Percentiles rank a stretch among this genome's conserved stretches.
These are phyloP conservation scores for Gautieria morchelliformis DNA, from an alignment of 768 basidiomycete species.

Conservation along the genomic window DNA sequence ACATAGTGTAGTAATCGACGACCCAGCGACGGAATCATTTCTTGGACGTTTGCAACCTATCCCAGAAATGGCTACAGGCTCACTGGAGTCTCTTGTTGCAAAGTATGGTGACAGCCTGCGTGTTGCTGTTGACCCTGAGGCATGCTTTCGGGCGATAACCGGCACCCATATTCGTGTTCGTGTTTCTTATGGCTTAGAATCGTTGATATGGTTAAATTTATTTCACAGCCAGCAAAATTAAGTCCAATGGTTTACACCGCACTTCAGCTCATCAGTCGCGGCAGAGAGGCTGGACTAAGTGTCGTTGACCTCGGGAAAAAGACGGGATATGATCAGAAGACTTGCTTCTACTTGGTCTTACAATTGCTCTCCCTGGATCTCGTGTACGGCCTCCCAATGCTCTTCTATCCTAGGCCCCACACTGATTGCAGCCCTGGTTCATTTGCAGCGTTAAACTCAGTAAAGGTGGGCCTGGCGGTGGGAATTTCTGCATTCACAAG, in stretches of 20 bases:
- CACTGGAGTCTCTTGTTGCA: slow-evolving; percentile 46
- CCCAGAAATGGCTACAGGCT: slow-evolving; percentile 41
- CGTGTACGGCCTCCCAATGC: slow-evolving; percentile 39
- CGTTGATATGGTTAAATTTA: neutral
- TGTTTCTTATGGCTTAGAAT: slow-evolving; percentile 8
- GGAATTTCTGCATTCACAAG: slow-evolving; percentile 69
- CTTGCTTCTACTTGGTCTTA: slow-evolving; percentile 78
- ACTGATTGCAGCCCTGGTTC: slow-evolving; percentile 13
- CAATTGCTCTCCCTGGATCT: slow-evolving; percentile 65
- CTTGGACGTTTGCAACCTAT: slow-evolving; percentile 34
- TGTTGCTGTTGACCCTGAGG: slow-evolving; percentile 66
- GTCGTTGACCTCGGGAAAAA: slow-evolving; percentile 68
- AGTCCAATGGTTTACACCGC: slow-evolving; percentile 80
- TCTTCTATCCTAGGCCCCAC: neutral
- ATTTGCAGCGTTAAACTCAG: slow-evolving; percentile 59
- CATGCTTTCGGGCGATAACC: slow-evolving; percentile 69
- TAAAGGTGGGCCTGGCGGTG: slow-evolving; percentile 60
- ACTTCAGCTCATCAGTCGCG: slow-evolving; percentile 77
- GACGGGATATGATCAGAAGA: slow-evolving; percentile 82
- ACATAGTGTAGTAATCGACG: neutral
- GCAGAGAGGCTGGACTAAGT: slow-evolving; percentile 66
- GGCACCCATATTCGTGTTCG: slow-evolving; percentile 78
- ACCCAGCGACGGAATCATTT: neutral
- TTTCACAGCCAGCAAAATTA: slow-evolving; percentile 58
- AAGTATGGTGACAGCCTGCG: slow-evolving; percentile 57